phyloP scores from a whole-genome alignment of 345 rosid species.

The Euphorbia peplus region DNA sequence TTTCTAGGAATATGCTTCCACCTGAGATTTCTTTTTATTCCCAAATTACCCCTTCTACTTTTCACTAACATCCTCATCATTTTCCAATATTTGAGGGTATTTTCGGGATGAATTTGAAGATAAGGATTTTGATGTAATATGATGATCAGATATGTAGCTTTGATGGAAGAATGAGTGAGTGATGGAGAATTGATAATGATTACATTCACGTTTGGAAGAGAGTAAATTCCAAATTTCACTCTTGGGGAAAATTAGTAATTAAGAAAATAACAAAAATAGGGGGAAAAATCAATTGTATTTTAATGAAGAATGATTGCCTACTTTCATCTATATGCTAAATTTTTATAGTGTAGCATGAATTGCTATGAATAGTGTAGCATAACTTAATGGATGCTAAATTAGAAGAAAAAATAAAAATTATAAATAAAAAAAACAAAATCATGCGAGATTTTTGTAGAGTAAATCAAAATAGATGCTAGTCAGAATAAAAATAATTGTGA shows the following conservation, averaged over 20 bases:
- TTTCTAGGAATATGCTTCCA: slow-evolving; percentile 28
- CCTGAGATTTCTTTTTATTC: not conserved
- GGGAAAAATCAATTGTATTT: not conserved
- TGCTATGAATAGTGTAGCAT: not conserved
- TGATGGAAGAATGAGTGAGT: not conserved
- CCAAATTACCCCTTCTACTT: slow-evolving; percentile 8
- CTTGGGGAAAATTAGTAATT: not conserved
- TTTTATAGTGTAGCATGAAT: not conserved
- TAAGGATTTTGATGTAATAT: not conserved
- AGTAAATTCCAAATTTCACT: not conserved
- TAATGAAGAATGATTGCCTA: not conserved
- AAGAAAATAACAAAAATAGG: not conserved
- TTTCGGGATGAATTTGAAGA: slow-evolving; percentile 7
- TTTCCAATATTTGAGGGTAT: slow-evolving; percentile 5
- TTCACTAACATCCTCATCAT: not conserved
- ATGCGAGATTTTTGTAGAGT: not conserved
- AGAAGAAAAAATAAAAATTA: too few species aligned
- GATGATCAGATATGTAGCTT: not conserved
- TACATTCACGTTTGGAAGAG: slow-evolving; percentile 10
- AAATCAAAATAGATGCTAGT: not conserved
- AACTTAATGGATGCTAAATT: not conserved
- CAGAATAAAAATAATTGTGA: not conserved
- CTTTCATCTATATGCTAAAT: not conserved
- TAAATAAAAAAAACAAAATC: not conserved
- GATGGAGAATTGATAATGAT: not conserved